Evolutionary conservation across 2,329 filamentous ascomycete species (phyloP).

Genomic region (Claviceps sp.): DNA sequence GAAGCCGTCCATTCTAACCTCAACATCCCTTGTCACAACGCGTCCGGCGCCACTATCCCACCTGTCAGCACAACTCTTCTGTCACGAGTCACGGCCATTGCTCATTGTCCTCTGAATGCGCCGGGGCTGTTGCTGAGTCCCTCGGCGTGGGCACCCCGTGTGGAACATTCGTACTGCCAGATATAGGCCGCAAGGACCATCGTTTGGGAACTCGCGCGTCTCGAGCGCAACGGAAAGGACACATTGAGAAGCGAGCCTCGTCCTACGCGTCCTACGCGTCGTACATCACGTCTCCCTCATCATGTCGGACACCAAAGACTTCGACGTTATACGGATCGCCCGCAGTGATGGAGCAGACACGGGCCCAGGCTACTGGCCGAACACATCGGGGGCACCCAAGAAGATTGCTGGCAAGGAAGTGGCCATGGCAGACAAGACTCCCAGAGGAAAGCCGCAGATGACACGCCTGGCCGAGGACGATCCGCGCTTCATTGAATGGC

Average conservation of each 20-base stretch:
- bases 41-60: neutral
- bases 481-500: constrained; percentile 30
- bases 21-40: neutral
- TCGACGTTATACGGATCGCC: constrained; percentile 27
- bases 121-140: neutral
- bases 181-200: neutral
- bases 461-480: constrained; percentile 28
- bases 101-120: neutral
- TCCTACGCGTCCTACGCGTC: neutral
- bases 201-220: neutral
- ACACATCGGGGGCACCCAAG: constrained; percentile 13
- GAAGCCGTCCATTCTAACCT: neutral
- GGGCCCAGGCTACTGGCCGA: constrained; percentile 31
- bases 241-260: too few relatives aligned
- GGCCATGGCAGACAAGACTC: constrained; percentile 18
- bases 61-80: neutral
- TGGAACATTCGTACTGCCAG: neutral
- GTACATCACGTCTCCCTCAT: neutral
- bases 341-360: constrained; percentile 33
- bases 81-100: neutral
- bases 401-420: constrained; percentile 26
- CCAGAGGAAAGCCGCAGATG: constrained; percentile 30
- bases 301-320: constrained; percentile 25
- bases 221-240: neutral
- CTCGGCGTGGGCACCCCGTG: neutral